Evolutionary conservation across 176 grass and related monocot genomes (phyloP), one percentile per base, ranked within the genome.

Genomic region (Luzula sylvatica): DNA sequence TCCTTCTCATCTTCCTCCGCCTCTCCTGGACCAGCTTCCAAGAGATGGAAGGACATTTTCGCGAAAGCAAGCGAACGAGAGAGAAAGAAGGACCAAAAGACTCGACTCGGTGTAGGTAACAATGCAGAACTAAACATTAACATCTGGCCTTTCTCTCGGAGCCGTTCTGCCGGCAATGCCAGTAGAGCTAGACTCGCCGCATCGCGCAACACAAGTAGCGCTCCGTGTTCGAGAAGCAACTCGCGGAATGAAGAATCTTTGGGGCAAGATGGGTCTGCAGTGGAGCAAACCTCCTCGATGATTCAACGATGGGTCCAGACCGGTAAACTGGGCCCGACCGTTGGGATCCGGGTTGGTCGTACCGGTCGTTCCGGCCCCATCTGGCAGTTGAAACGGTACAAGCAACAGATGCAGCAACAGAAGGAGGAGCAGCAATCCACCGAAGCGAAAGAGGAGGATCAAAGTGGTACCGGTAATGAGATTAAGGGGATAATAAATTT

Each of bases 221-320:
- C 92, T 1, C 92, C 92, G 0, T 98, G 92, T 56, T 98, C 92
- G 5, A 68, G 92, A 18, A 98, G 92, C 67, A 98, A 98, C 81
- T 98, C 92, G 35, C 81, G 81, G 5, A 48, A 64, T 5, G 92
- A 77, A 11, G 92, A 98, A 42, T 69, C 81, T 19, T 75, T 76
- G 7, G 81, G 17, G 1, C 25, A 62, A 0, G 49, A 66, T 3
- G 6, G 58, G 1, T 56, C 41, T 0, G 24, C 42, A 0, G 28
- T 46, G 1, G 49, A 9, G 2, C 38, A 16, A 0, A 48, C 73
- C n/a, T 40, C 80, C 0, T 74, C 83, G 2, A 76, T 78, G 44
- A 7, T 76, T 46, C 60, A 78, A 61, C 73, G 81, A 77, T 57
- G 52, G 72, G 75, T 71, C 77, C 12, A 74, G 64, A 0, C 81